Base-by-base conservation (phyloP, 495 filamentous ascomycete genomes). In the Aspergillus ellipticus region DNA sequence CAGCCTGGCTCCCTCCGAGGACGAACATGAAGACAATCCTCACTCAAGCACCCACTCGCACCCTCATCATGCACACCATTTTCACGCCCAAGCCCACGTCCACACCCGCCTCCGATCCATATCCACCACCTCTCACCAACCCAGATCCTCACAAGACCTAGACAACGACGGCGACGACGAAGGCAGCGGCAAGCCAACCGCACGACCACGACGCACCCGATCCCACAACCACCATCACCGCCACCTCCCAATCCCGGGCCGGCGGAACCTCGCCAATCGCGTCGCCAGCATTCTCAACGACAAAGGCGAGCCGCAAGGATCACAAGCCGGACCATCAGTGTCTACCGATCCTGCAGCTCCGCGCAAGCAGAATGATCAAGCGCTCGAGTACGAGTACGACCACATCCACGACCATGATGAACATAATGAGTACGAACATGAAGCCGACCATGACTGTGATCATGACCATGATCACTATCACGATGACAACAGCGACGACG, bases 121-220 rank as follows among this genome's bases (percentile, higher is more conserved):
- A 17, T 47, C 47, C 11, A 37, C 47, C 11, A 37, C 42, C 20
- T 54, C 49, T 13, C 58, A 67, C 48, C 58, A 61, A 22, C 31
- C 59, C 20, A 42, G 58, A 15, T 57, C 59, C 0, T 69, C 64
- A 0, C 74, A 79, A 42, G 75, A 79, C 39, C 53, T 70, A 19
- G 75, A 69, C 54, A 68, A 72, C 37, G 78, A 82, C 49, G 77
- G 74, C 39, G 81, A 84, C 41, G 78, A 85, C 49, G 73, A 78
- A 46, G 72, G 78, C 21, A 78, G 77, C 33, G 69, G 70, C 7
- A 54, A 56, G n/a, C 61, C 59, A 37, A 56, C 56, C 1, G 64
- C 66, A 11, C 65, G 65, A 33, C 48, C 29, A 0, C 66, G 64
- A 37, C 66, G 65, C 13, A 42, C 55, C 33, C 66, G 66, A 4